These are phyloP conservation scores for Trichoderma semiorbis DNA, from an alignment of 2,329 filamentous ascomycete species.

Conservation along the genomic window DNA sequence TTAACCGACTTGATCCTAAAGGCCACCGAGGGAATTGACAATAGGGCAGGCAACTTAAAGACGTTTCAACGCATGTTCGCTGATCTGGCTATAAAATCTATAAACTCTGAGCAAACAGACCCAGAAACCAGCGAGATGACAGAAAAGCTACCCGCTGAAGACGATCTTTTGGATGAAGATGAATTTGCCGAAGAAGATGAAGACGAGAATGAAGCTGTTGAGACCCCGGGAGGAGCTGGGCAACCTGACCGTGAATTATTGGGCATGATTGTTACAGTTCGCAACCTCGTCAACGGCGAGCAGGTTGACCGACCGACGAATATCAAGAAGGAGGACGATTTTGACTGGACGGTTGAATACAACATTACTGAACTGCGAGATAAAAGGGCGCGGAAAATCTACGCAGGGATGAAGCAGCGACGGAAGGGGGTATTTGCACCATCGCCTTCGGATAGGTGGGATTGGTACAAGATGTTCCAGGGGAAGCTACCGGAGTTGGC, in stretches of 20 bases:
- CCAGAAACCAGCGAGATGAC: not conserved
- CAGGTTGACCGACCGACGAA: conserved; percentile 58
- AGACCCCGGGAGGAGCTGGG: not conserved
- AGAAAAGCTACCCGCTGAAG: not conserved
- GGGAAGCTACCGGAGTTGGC: conserved; percentile 42
- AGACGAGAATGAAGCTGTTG: conserved; percentile 7
- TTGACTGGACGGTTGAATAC: conserved; percentile 76
- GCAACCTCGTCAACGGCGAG: conserved; percentile 67
- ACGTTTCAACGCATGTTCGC: conserved; percentile 52
- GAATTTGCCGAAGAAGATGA: conserved; percentile 12
- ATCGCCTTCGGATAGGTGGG: conserved; percentile 40
- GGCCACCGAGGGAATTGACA: conserved; percentile 46
- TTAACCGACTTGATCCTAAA: conserved; percentile 51
- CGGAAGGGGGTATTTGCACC: conserved; percentile 46
- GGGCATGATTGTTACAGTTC: conserved; percentile 68
- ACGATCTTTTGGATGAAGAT: conserved; percentile 6
- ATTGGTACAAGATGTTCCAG: conserved; percentile 47
- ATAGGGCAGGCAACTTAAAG: conserved; percentile 39
- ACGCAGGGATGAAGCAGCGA: conserved; percentile 53
- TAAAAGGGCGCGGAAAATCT: conserved; percentile 48
- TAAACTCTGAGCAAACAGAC: conserved; percentile 30
- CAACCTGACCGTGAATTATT: conserved; percentile 43
- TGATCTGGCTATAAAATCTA: conserved; percentile 43
- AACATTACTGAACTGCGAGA: conserved; percentile 60
- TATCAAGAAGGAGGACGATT: conserved; percentile 30